Evolutionary conservation across 139 green algal species (phyloP).

Genomic region (Asterochloris sp.): DNA sequence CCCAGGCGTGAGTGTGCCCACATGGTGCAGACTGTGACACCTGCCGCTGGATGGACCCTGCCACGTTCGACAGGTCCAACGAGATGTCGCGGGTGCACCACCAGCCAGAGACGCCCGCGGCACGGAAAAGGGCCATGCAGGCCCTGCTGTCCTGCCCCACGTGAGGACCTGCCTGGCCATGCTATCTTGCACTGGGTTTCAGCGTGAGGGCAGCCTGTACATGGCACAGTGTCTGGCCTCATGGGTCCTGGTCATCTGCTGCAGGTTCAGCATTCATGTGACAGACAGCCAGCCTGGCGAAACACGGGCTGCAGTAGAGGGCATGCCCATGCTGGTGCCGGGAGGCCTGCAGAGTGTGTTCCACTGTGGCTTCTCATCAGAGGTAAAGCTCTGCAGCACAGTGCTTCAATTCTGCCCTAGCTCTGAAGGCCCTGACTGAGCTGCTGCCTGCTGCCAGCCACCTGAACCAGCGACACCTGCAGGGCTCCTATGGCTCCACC

Average conservation of each 20-base stretch:
- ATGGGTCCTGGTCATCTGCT: neutral
- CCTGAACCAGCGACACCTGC: constrained; percentile 1
- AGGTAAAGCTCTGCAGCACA: no score
- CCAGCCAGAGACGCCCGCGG: constrained; percentile 47
- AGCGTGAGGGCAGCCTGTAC: neutral
- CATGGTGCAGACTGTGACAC: constrained; percentile 64
- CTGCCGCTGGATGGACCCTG: constrained; percentile 77
- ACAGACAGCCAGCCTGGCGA: constrained; percentile 34
- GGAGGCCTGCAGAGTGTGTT: constrained; percentile 39
- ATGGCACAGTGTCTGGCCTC: neutral
- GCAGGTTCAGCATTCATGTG: constrained; percentile 73
- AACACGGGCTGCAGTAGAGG: constrained; percentile 43
- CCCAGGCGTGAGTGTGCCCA: neutral
- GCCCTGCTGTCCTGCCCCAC: constrained; percentile 76
- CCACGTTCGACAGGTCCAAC: constrained; percentile 39
- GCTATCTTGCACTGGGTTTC: neutral
- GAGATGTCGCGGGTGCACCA: constrained; percentile 43
- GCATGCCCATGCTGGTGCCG: constrained; percentile 53
- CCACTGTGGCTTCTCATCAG: constrained; percentile 33
- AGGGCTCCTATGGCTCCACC: constrained; percentile 55
- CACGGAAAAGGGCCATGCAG: constrained; percentile 49
- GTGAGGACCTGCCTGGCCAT: constrained; percentile 34
- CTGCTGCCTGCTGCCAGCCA: no score
- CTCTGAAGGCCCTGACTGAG: no score
- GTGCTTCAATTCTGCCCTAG: no score